Evolutionary conservation across 257 asterid species (phyloP).

Genomic region (Solanum virginianum): DNA sequence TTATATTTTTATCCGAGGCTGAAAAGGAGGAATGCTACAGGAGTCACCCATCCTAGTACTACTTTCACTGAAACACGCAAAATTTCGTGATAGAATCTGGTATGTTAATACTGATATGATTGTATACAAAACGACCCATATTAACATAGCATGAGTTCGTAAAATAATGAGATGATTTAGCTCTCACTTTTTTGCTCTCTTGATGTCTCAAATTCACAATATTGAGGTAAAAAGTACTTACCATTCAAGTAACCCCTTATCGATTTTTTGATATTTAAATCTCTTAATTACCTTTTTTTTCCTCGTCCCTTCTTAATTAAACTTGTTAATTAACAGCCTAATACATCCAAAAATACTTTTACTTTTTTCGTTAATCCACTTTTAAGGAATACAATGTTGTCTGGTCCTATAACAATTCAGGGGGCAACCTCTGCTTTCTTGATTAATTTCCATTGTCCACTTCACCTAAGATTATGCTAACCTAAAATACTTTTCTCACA

Average conservation of each 20-base stretch:
- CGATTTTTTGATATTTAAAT: background rate
- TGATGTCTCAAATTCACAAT: no score
- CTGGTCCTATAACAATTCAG: background rate
- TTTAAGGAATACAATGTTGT: background rate
- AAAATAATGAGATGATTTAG: no score
- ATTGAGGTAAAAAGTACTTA: no score
- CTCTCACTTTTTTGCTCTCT: no score
- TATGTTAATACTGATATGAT: no score
- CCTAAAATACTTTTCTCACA: background rate
- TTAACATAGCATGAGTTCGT: no score
- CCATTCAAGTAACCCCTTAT: no score
- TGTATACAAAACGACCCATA: no score
- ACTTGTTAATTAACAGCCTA: background rate
- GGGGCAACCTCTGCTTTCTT: background rate
- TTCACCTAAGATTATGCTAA: background rate
- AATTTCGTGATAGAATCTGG: accelerated
- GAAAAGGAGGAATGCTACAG: no score
- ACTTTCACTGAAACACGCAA: no score
- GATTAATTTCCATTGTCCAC: background rate
- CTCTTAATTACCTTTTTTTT: background rate
- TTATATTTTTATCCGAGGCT: no score
- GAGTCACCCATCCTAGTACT: no score
- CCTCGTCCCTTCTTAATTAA: background rate
- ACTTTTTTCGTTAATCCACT: background rate
- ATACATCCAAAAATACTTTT: background rate